Evolutionary conservation across 2,329 filamentous ascomycete genomes (phyloP).

Genomic region (Alternaria arborescens): DNA sequence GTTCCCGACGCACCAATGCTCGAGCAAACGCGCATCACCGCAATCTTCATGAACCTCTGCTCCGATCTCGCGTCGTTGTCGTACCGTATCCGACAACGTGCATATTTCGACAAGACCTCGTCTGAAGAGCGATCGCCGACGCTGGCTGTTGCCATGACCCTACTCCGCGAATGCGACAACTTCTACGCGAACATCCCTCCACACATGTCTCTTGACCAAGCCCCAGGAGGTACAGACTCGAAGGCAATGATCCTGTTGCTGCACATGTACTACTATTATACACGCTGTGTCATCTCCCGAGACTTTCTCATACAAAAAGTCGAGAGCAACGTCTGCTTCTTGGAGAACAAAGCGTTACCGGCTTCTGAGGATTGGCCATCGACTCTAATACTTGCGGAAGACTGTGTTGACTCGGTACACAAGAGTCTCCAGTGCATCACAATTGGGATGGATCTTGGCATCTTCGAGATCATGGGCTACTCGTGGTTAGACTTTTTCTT

Average conservation of each 20-base stretch:
- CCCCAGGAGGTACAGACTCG: slow-evolving; percentile 19
- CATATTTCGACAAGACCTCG: slow-evolving; percentile 33
- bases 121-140: slow-evolving; percentile 31
- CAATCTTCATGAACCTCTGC: slow-evolving; percentile 21
- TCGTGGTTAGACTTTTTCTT: slow-evolving; percentile 38
- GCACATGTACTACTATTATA: slow-evolving; percentile 35
- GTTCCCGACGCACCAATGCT: slow-evolving; percentile 30
- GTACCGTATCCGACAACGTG: slow-evolving; percentile 32
- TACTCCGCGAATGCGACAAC: slow-evolving; percentile 33
- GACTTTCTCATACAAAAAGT: slow-evolving; percentile 37
- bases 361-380: slow-evolving; percentile 24
- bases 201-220: slow-evolving; percentile 19
- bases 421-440: slow-evolving; percentile 33
- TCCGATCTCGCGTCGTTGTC: slow-evolving; percentile 27
- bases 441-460: slow-evolving; percentile 21
- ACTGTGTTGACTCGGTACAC: slow-evolving; percentile 39
- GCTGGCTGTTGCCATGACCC: slow-evolving; percentile 24
- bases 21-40: slow-evolving; percentile 28
- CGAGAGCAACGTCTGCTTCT: slow-evolving; percentile 26
- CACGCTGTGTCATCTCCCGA: slow-evolving; percentile 35
- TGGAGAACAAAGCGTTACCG: slow-evolving; percentile 20
- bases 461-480: slow-evolving; percentile 30
- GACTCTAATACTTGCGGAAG: slow-evolving; percentile 31
- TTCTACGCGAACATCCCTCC: slow-evolving; percentile 27
- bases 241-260: slow-evolving; percentile 28